Evolutionary conservation across 345 rosid genomes (phyloP).

Genomic region (Balakata baccata): DNA sequence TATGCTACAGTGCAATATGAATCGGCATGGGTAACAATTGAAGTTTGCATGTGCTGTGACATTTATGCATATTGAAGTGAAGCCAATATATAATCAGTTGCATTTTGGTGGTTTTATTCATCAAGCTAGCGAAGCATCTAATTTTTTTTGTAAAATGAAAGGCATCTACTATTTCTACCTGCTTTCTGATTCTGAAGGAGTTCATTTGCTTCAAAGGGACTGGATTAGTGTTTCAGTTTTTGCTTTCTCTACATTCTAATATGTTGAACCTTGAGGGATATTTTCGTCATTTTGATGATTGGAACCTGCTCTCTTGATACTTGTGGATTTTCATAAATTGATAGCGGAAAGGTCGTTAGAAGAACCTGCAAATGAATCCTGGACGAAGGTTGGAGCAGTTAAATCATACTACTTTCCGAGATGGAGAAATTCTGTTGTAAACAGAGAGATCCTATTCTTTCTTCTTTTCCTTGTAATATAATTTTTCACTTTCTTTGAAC

Average conservation of each 20-base stretch:
- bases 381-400: not conserved
- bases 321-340: too few species aligned
- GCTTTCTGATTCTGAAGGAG: not conserved
- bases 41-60: not conserved
- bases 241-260: not conserved
- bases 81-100: not conserved
- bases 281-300: too few species aligned
- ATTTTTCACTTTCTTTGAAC: not conserved
- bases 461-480: not conserved
- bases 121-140: slow-evolving; percentile 5
- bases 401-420: not conserved
- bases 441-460: not conserved
- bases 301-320: too few species aligned
- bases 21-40: slow-evolving; percentile 43
- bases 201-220: not conserved
- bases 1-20: slow-evolving; percentile 54
- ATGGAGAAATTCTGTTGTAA: not conserved
- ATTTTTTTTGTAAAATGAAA: not conserved
- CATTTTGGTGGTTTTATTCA: not conserved
- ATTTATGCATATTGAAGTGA: not conserved
- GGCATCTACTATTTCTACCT: not conserved
- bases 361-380: not conserved
- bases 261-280: too few species aligned
- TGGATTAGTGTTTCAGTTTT: not conserved
- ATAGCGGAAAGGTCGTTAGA: not conserved